Evolutionary conservation across 1,284 basidiomycete genomes (phyloP).

Genomic region (Cerioporus squamosus): DNA sequence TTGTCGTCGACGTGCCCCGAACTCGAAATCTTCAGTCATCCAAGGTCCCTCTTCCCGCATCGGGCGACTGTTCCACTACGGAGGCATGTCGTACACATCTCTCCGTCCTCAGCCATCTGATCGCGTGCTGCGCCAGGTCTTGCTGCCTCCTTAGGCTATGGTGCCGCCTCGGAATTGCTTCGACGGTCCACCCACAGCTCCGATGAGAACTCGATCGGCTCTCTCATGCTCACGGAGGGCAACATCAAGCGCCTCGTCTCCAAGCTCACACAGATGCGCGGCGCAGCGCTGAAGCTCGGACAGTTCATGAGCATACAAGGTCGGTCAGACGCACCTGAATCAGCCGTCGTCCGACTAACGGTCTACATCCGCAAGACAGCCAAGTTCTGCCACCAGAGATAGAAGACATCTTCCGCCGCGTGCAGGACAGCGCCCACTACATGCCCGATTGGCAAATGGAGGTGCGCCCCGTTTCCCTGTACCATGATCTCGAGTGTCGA

Average conservation of each 20-base stretch:
- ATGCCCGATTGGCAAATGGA: constrained; percentile 99
- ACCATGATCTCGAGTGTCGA: background rate
- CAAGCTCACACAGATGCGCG: constrained; percentile 93
- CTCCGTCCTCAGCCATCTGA: background rate
- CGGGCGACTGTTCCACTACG: constrained; percentile 91
- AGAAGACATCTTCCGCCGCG: constrained; percentile 86
- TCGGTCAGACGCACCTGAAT: constrained; percentile 33
- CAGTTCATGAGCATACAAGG: constrained; percentile 99
- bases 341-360: background rate
- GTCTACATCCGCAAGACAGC: constrained; percentile 59
- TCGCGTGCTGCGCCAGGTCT: constrained; percentile 50
- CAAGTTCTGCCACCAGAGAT: constrained; percentile 89
- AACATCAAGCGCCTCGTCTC: constrained; percentile 91
- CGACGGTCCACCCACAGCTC: constrained; percentile 34
- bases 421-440: constrained; percentile 96
- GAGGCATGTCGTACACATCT: constrained; percentile 57
- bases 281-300: constrained; percentile 95
- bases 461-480: constrained; percentile 43
- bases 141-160: constrained; percentile 73
- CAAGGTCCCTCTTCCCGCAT: constrained; percentile 85
- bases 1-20: constrained; percentile 14
- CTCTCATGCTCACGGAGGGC: constrained; percentile 85
- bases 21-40: constrained; percentile 71
- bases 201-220: constrained; percentile 37
- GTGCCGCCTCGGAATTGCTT: constrained; percentile 58